These are phyloP conservation scores for Protomyces inouyei DNA, from an alignment of 1,139 yeast genomes.

Conservation along the genomic window DNA sequence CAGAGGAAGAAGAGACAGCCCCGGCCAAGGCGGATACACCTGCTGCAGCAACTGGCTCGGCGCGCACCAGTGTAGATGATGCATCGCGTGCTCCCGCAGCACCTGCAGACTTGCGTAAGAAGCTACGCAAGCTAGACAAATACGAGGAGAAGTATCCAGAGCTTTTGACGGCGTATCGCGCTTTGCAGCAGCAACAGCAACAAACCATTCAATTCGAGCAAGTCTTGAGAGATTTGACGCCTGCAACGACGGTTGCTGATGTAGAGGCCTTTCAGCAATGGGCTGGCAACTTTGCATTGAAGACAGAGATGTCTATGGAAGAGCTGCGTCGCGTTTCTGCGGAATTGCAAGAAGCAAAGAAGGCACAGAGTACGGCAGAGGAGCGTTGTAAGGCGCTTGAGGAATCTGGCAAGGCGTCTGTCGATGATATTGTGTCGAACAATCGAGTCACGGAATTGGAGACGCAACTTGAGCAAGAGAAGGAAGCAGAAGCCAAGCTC, in stretches of 20 bases:
- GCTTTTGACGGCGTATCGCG: slow-evolving; percentile 28
- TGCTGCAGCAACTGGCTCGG: background rate
- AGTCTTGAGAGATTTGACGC: slow-evolving; percentile 72
- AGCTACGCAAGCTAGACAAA: slow-evolving; percentile 70
- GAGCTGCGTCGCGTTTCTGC: slow-evolving; percentile 43
- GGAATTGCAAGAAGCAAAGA: background rate
- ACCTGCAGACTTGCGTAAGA: slow-evolving; percentile 55
- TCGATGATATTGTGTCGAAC: background rate
- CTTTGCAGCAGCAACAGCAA: background rate
- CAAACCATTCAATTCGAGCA: slow-evolving; percentile 52
- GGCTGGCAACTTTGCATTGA: slow-evolving; percentile 58
- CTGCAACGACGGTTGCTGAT: slow-evolving; percentile 69
- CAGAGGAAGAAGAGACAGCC: background rate
- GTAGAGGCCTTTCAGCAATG: slow-evolving; percentile 65
- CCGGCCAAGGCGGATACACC: background rate
- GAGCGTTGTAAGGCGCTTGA: background rate
- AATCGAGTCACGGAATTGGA: background rate
- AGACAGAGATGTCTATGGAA: slow-evolving; percentile 53
- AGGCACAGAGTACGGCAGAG: background rate
- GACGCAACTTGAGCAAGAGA: background rate
- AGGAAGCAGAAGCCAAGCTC: background rate
- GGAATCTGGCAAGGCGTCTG: background rate
- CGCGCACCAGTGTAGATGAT: background rate
- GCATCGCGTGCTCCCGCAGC: slow-evolving; percentile 37
- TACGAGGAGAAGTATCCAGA: slow-evolving; percentile 87